phyloP scores from a whole-genome alignment of 1,284 basidiomycete genomes.

The Ganoderma multipileum region DNA sequence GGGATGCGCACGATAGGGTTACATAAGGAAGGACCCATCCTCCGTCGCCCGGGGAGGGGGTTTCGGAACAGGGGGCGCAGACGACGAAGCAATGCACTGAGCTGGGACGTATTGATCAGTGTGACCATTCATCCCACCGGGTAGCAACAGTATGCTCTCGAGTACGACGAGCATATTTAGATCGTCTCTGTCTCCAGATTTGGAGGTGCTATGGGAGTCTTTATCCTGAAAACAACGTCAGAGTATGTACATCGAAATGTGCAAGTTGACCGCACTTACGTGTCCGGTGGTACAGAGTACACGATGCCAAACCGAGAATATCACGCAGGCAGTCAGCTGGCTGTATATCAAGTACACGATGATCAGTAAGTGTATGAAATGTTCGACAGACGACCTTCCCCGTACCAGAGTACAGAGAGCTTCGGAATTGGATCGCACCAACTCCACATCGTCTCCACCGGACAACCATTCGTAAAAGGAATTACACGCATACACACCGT shows the following conservation, averaged over 20 bases:
- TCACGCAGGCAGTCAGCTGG: neutral
- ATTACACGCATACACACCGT: too few relatives aligned
- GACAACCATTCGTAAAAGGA: too few relatives aligned
- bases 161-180: conserved; percentile 73
- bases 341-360: neutral
- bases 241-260: neutral
- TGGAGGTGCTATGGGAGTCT: conserved; percentile 81
- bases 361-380: too few relatives aligned
- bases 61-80: conserved; percentile 31
- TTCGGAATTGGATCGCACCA: too few relatives aligned
- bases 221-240: conserved; percentile 64
- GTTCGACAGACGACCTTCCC: too few relatives aligned
- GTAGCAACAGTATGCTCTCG: conserved; percentile 59
- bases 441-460: too few relatives aligned
- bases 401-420: too few relatives aligned
- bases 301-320: conserved; percentile 65
- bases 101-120: conserved; percentile 44
- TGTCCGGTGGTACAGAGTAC: conserved; percentile 85
- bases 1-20: conserved; percentile 90
- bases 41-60: conserved; percentile 56
- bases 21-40: conserved; percentile 99
- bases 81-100: conserved; percentile 50
- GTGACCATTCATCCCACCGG: too few relatives aligned
- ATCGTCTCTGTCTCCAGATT: conserved; percentile 49
- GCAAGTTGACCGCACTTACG: conserved; percentile 58